These are phyloP conservation scores for Parathielavia hyrcaniae DNA, from an alignment of 495 filamentous ascomycete genomes.

Conservation along the genomic window DNA sequence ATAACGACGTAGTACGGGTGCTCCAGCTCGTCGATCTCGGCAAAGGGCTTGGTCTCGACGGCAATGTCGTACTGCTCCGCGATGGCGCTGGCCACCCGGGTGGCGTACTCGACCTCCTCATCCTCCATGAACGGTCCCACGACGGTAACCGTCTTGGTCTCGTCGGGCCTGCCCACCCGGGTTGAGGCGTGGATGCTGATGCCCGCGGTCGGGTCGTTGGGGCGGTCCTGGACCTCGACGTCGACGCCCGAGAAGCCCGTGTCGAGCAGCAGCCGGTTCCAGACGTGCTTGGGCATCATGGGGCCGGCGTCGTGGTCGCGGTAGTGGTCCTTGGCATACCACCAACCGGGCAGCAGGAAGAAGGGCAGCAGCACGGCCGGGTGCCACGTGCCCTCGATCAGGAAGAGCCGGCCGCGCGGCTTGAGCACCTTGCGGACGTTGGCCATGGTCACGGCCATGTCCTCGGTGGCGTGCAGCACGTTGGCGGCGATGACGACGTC, in stretches of 20 bases:
- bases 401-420: slow-evolving; percentile 31
- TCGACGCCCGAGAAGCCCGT: slow-evolving; percentile 13
- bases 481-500: background rate
- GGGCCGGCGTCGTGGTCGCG: slow-evolving; percentile 31
- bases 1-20: too few relatives aligned
- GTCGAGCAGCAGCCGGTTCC: slow-evolving; percentile 5
- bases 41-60: too few relatives aligned
- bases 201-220: too few relatives aligned
- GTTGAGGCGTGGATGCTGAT: too few relatives aligned
- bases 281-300: slow-evolving; percentile 17
- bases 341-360: slow-evolving; percentile 42
- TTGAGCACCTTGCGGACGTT: slow-evolving; percentile 36
- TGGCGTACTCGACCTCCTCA: too few relatives aligned
- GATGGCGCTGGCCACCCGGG: too few relatives aligned
- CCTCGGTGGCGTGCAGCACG: slow-evolving; percentile 30
- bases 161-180: too few relatives aligned
- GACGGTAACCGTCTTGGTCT: too few relatives aligned
- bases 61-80: too few relatives aligned
- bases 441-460: slow-evolving; percentile 30
- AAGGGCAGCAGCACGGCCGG: slow-evolving; percentile 26
- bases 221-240: background rate
- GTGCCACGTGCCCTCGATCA: background rate
- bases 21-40: too few relatives aligned
- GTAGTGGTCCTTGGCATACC: slow-evolving; percentile 31
- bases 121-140: too few relatives aligned